phyloP scores from a whole-genome alignment of 2,329 filamentous ascomycete genomes.

The Pseudopyrenochaeta lycopersici region DNA sequence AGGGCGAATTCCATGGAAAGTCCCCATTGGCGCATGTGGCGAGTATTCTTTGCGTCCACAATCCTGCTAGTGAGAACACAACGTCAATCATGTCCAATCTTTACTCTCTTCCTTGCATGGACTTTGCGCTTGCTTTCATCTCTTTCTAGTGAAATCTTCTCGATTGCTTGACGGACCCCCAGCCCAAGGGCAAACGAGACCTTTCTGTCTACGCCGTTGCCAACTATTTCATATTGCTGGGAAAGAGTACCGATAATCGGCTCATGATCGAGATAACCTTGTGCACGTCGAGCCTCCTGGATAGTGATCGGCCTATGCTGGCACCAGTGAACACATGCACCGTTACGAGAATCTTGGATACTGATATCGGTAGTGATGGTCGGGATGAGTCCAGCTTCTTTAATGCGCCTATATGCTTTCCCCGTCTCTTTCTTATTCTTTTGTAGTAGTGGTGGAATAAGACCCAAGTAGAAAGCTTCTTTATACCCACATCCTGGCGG shows the following conservation, averaged over 20 bases:
- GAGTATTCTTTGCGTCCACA: neutral
- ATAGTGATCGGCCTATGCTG: constrained; percentile 70
- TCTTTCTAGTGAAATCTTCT: constrained; percentile 1
- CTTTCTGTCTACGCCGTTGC: constrained; percentile 78
- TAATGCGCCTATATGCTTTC: constrained; percentile 61
- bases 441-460: constrained; percentile 41
- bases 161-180: constrained; percentile 52
- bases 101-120: too few relatives aligned
- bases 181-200: constrained; percentile 74
- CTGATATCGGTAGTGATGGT: constrained; percentile 68
- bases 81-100: too few relatives aligned
- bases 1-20: constrained; percentile 19
- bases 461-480: constrained; percentile 46
- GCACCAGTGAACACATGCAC: constrained; percentile 70
- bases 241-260: constrained; percentile 67
- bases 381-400: constrained; percentile 63
- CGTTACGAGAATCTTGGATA: constrained; percentile 65
- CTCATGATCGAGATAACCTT: constrained; percentile 76
- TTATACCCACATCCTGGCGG: constrained; percentile 50
- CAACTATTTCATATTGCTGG: constrained; percentile 72
- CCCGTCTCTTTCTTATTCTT: constrained; percentile 24
- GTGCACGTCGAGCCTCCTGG: constrained; percentile 73
- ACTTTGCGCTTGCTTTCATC: too few relatives aligned
- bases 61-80: neutral
- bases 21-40: constrained; percentile 26